Evolutionary conservation across 257 asterid genomes (phyloP), one percentile per base, ranked within the genome.

Genomic region (Petrea volubilis): DNA sequence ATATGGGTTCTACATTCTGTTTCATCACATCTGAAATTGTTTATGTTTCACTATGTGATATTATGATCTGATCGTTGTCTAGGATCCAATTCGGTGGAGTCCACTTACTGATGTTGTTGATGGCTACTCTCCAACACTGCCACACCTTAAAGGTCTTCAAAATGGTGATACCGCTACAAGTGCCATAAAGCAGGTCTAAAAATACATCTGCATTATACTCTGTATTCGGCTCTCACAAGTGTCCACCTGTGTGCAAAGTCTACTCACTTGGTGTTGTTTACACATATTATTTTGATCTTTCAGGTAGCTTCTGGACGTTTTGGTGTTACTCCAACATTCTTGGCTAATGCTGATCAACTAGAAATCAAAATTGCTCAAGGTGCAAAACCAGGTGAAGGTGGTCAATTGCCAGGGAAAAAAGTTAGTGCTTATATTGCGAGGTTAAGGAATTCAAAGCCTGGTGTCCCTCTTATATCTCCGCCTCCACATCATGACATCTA

Each of bases 351-450:
- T 3, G 95, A 84, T 76, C 99, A 95, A 72, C 84, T 95, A 76
- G 99, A 95, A 82, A 95, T 95, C 69, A 92, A 92, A 84, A 90
- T 92, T 66, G 98, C 99, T 43, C 99, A 95, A 80, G 99, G 99
- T 73, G 99, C 99, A 67, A 95, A 95, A 73, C 99, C 99, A 38
- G 99, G 99, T 57, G 99, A 95, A 87, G 99, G 99, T 64, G 99
- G 99, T 59, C 99, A 95, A 83, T 78, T 95, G 80, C 99, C 99
- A 20, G 99, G 99, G 85, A 92, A 92, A 77, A 95, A 95, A 95
- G 99, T 95, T 61, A 92, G 99, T 68, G 97, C 99, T 55, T 95
- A 95, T 78, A 95, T 95, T 64, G 99, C 99, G 41, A 85, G 97
- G 76, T 80, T 95, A 78, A 86, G 99, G 84, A 95, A 88, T 78